A percentile compares a stretch with the other conserved stretches of the same genome.
Evolutionary conservation across 441 rosid species (phyloP).

Genomic region (Metrosideros polymorpha): DNA sequence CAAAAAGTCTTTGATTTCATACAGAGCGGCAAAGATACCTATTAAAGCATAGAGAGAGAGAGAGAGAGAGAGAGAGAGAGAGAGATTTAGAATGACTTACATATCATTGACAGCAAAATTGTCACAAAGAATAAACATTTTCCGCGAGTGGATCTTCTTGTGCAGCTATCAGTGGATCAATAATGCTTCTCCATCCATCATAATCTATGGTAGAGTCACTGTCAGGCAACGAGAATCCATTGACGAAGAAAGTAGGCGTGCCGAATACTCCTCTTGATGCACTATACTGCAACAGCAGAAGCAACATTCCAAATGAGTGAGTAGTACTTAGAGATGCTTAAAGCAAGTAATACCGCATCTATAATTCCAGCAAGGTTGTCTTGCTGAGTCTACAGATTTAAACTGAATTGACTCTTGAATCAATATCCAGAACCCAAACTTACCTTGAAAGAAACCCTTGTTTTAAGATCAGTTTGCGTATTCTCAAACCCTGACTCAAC

Average conservation of each 20-base stretch:
- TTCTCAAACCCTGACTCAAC: constrained; percentile 49
- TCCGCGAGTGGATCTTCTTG: constrained; percentile 4
- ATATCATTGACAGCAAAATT: constrained; percentile 3
- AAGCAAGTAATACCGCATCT: background rate
- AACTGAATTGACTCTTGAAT: background rate
- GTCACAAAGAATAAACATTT: constrained; percentile 11
- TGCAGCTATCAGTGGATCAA: constrained; percentile 47
- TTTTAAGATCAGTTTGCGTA: constrained; percentile 43
- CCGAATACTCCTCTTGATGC: constrained; percentile 60
- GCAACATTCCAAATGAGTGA: background rate
- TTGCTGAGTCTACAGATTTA: background rate
- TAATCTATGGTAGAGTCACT: constrained; percentile 46
- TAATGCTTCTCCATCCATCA: constrained; percentile 44
- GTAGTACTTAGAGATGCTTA: background rate
- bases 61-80: background rate
- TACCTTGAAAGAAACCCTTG: constrained; percentile 83
- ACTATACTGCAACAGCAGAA: constrained; percentile 41
- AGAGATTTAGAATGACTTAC: background rate
- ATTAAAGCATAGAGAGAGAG: background rate
- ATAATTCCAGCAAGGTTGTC: background rate
- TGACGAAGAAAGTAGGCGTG: constrained; percentile 62
- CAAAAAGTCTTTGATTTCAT: background rate
- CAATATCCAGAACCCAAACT: background rate
- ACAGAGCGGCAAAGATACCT: background rate
- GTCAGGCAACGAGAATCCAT: constrained; percentile 63